These are phyloP conservation scores for Pecoramyces ruminantium DNA, from an alignment of 192 early-diverging fungal genomes.

Conservation along the genomic window DNA sequence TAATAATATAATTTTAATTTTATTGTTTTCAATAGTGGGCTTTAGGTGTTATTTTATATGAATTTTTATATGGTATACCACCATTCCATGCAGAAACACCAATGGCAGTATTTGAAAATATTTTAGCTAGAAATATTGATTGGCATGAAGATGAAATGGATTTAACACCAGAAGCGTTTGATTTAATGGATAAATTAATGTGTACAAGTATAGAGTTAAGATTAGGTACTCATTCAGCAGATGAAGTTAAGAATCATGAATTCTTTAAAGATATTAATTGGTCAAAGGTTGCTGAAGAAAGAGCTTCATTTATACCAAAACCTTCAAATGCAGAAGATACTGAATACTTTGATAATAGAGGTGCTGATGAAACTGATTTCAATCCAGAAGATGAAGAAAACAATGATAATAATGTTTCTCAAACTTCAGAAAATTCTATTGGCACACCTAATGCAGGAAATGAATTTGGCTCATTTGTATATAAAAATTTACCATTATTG, in stretches of 20 bases:
- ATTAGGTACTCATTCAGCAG: constrained; percentile 51
- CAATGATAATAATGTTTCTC: neutral
- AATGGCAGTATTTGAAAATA: constrained; percentile 68
- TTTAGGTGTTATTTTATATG: constrained; percentile 71
- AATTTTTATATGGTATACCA: constrained; percentile 65
- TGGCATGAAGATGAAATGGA: constrained; percentile 57
- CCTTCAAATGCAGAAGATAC: constrained; percentile 64
- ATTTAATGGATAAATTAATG: constrained; percentile 64
- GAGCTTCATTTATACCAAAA: constrained; percentile 72
- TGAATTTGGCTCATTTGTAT: constrained; percentile 82
- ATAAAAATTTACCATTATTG: constrained; percentile 73
- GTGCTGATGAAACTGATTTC: constrained; percentile 20
- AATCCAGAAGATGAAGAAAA: constrained; percentile 9
- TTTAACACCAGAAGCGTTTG: constrained; percentile 49
- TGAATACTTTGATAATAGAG: constrained; percentile 83
- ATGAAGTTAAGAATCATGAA: constrained; percentile 57
- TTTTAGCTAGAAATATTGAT: constrained; percentile 52
- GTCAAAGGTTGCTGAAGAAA: constrained; percentile 33
- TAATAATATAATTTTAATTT: no score
- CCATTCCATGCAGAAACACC: constrained; percentile 67
- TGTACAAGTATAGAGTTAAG: constrained; percentile 39
- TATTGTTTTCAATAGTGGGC: constrained; percentile 60
- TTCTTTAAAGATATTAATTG: constrained; percentile 62
- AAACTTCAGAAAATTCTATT: constrained; percentile 1
- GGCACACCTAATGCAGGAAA: constrained; percentile 11